These are phyloP conservation scores for Aureobasidium melanogenum DNA, from an alignment of 2,329 filamentous ascomycete genomes.

Conservation along the genomic window DNA sequence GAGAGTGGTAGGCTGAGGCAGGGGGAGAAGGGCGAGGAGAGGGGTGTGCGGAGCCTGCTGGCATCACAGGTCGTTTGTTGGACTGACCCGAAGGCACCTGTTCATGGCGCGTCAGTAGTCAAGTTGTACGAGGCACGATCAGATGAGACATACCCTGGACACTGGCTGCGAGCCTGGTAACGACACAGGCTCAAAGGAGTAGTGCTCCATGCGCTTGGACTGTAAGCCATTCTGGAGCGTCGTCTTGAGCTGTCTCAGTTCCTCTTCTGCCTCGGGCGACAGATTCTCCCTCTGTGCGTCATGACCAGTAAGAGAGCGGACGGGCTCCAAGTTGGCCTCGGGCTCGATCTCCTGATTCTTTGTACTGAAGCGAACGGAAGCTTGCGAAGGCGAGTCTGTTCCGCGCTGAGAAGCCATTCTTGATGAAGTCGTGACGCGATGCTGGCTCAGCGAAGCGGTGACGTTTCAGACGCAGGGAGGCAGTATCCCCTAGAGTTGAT, in stretches of 20 bases:
- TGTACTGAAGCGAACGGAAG: constrained; percentile 62
- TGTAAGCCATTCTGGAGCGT: constrained; percentile 70
- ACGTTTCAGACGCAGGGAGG: neutral
- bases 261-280: constrained; percentile 40
- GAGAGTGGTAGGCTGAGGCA: constrained; percentile 68
- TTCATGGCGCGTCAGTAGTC: constrained; percentile 22
- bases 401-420: neutral
- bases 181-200: constrained; percentile 84
- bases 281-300: constrained; percentile 24
- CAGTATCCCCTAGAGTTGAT: neutral
- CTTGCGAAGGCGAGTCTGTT: constrained; percentile 3
- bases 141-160: constrained; percentile 58
- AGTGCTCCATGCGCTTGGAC: constrained; percentile 74
- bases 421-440: neutral
- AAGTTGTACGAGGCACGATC: neutral
- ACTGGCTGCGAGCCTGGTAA: constrained; percentile 77
- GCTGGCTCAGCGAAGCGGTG: neutral
- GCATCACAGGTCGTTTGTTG: constrained; percentile 28
- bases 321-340: constrained; percentile 25
- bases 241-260: constrained; percentile 63
- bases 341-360: constrained; percentile 61
- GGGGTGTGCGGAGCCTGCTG: constrained; percentile 40
- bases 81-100: constrained; percentile 41
- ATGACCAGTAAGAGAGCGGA: constrained; percentile 20
- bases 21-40: constrained; percentile 62